Percentiles rank a stretch among this genome's conserved stretches.
These are phyloP conservation scores for Babesia caballi DNA, from an alignment of 169 alveolate species.

Conservation along the genomic window DNA sequence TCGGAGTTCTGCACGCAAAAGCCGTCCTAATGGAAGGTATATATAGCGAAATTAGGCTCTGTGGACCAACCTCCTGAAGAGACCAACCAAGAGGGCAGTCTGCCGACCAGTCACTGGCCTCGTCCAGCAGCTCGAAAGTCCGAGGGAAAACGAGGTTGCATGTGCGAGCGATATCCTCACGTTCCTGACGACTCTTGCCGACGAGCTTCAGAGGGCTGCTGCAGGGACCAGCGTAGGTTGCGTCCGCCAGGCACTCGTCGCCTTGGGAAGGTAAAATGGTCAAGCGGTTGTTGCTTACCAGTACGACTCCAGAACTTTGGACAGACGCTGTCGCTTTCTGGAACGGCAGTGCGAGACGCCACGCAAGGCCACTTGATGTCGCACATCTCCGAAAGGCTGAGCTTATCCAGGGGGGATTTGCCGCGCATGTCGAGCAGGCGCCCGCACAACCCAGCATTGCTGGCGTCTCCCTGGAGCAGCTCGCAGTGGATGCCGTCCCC, in stretches of 20 bases:
- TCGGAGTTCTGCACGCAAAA: constrained; percentile 3
- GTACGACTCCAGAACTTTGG: constrained; percentile 42
- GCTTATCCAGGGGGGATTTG: constrained; percentile 63
- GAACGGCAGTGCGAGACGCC: constrained; percentile 2
- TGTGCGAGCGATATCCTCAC: neutral
- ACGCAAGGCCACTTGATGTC: constrained; percentile 71
- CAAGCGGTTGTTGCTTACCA: neutral
- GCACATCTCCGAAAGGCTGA: constrained; percentile 59
- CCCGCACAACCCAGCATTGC: constrained; percentile 65
- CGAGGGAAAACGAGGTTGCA: constrained; percentile 66
- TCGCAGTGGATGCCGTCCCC: constrained; percentile 62
- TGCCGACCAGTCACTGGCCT: constrained; percentile 28
- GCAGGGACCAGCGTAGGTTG: constrained; percentile 70
- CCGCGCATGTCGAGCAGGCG: constrained; percentile 50
- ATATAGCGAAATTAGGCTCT: neutral
- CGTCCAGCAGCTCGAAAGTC: constrained; percentile 8
- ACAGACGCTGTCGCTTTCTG: constrained; percentile 52
- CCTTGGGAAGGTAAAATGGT: neutral
- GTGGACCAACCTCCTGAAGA: constrained; percentile 20
- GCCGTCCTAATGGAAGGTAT: neutral
- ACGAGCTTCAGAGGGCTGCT: constrained; percentile 15
- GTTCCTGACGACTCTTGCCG: constrained; percentile 38
- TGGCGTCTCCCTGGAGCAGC: constrained; percentile 36
- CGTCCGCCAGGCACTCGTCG: constrained; percentile 59
- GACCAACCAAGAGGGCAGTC: constrained; percentile 58